Conservation (phyloP, 225 moss, liverwort and hornwort species). For the Anthoceros angustus region DNA sequence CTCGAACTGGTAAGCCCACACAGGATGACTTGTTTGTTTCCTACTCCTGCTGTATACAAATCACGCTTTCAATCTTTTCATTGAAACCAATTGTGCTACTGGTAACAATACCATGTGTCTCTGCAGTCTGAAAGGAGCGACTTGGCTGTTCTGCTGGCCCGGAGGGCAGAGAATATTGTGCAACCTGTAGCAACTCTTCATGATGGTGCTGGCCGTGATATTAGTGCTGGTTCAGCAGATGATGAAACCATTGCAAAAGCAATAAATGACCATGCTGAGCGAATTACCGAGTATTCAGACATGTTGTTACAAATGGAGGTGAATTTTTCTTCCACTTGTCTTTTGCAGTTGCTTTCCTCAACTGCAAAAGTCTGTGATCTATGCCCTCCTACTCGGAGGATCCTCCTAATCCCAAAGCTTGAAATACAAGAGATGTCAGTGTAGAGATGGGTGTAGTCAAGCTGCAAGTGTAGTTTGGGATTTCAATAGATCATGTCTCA, state of each 20-base stretch:
- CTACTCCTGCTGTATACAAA: no score
- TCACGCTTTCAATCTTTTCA: no score
- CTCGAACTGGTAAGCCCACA: background rate
- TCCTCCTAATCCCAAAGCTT: background rate
- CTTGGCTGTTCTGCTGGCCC: slow-evolving; percentile 57
- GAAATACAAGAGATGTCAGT: no score
- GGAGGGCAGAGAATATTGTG: slow-evolving; percentile 54
- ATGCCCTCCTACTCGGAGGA: background rate
- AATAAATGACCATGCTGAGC: slow-evolving; percentile 77
- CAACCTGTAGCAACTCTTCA: slow-evolving; percentile 46
- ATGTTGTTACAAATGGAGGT: slow-evolving; percentile 92
- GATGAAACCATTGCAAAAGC: slow-evolving; percentile 71
- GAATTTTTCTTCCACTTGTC: background rate
- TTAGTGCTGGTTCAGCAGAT: slow-evolving; percentile 11
- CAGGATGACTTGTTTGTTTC: no score
- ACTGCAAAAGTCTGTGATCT: background rate
- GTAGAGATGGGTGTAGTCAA: no score
- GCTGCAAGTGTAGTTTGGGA: background rate
- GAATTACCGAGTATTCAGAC: slow-evolving; percentile 72
- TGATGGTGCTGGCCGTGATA: slow-evolving; percentile 20
- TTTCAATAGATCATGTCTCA: background rate
- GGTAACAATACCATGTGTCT: background rate
- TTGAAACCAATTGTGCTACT: no score
- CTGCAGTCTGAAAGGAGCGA: slow-evolving; percentile 66
- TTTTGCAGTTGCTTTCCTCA: background rate